Evolutionary conservation across 108 stramenopile species (phyloP), one percentile per base, ranked within the genome.

Genomic region (Cyclotella choctawhatcheeana): DNA sequence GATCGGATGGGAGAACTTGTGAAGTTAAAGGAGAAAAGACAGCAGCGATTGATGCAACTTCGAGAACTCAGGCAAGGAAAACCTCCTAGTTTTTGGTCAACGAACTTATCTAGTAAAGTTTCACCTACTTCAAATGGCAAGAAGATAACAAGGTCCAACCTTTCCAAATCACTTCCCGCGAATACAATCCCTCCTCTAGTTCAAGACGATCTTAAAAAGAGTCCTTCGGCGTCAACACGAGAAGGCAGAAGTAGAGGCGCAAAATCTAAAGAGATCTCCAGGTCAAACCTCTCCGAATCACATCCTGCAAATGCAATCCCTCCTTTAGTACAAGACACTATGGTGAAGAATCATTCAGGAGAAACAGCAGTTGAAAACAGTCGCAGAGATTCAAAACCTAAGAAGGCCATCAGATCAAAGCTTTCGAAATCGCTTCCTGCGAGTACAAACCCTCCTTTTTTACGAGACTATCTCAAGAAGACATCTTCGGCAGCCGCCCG

Each of bases 1-100:
- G 59, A 60, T 35, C 59, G 59, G 29, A 60, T 40, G 59, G 59
- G 40, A 60, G 59, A 60, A 20, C 59, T 60, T 24, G 59, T 22
- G 0, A 60, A 60, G 35, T 21, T 60, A 22, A 34, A 60, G 3
- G 59, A 60, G 37, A 34, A 35, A 2, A 60, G 59, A 20, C 59
- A 60, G 18, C 59, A 60, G 22, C 59, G 59, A 10, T 35, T 60
- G 21, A 37, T 40, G 34, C 59, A 60, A 21, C 59, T 60, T 40
- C 33, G 59, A 17, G 37, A 60, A 12, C 59, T 60, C 12, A 34
- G 37, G 5, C 21, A 37, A 2, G 35, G 59, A 21, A 35, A 35
- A 13, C 37, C 59, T 18, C 37, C 40, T 1, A 58, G 32, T 29
- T 60, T 21, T 0, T 40, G 33, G 59, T 10, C 59, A 24, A 22